These are phyloP conservation scores for Ustanciosporium gigantosporum DNA, from an alignment of 1,284 basidiomycete species.

Conservation along the genomic window DNA sequence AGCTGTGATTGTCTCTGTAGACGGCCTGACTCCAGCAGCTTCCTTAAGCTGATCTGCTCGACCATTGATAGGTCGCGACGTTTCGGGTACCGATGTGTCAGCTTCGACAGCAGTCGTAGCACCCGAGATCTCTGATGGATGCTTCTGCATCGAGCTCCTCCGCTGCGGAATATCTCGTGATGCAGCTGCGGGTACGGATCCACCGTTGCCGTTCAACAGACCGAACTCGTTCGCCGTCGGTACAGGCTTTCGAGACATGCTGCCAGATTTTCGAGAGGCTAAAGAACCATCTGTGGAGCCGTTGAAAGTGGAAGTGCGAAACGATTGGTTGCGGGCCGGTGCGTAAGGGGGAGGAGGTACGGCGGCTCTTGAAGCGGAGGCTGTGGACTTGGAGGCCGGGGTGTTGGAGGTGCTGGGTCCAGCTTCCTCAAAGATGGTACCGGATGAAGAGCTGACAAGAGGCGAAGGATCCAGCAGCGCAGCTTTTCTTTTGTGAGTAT, in stretches of 20 bases:
- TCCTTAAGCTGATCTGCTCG: slow-evolving; percentile 31
- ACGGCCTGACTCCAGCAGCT: slow-evolving; percentile 4
- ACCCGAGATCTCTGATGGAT: slow-evolving; percentile 3
- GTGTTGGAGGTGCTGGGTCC: slow-evolving; percentile 1
- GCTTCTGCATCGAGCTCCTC: slow-evolving; percentile 25
- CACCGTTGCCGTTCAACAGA: neutral
- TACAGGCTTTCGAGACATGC: slow-evolving; percentile 17
- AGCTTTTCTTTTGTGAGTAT: slow-evolving; percentile 44
- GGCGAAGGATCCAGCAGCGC: slow-evolving; percentile 20
- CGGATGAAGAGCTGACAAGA: slow-evolving; percentile 11
- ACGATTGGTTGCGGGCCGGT: slow-evolving; percentile 38
- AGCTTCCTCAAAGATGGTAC: slow-evolving; percentile 37
- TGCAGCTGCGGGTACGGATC: neutral
- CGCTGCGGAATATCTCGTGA: slow-evolving; percentile 30
- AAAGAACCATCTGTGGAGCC: slow-evolving; percentile 3
- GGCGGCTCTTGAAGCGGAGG: slow-evolving; percentile 1
- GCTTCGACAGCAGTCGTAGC: neutral
- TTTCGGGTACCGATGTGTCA: too few species aligned
- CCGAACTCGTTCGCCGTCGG: neutral
- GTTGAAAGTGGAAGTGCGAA: slow-evolving; percentile 29
- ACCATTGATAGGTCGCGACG: slow-evolving; percentile 4
- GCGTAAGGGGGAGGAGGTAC: slow-evolving; percentile 11
- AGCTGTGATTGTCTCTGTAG: slow-evolving; percentile 20
- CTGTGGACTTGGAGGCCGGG: neutral
- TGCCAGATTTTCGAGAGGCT: slow-evolving; percentile 7